Evolutionary conservation across 495 filamentous ascomycete genomes (phyloP), one percentile per base, ranked within the genome.

Genomic region (Hyaloscypha hepaticicola): DNA sequence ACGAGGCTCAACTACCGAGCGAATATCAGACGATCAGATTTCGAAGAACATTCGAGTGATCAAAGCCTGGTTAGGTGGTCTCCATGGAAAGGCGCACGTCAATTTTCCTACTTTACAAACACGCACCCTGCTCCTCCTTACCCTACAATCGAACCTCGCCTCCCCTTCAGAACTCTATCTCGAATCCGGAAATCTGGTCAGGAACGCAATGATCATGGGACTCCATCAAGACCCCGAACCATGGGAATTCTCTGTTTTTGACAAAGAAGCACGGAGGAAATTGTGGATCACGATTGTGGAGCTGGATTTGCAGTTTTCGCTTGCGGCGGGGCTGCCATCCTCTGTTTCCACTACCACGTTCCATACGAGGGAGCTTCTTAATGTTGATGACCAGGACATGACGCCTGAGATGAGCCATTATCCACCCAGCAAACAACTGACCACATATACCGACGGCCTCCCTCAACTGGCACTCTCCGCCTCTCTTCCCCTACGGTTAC

Each of bases 261-360:
- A 77, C 24, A 72, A 69, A 12, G 79, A 81, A 55, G 66, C 69
- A 16, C 67, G 79, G 38, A 69, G 76, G 8, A 75, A 77, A 45
- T 67, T 82, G 1, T 82, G 78, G 79, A 69, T 73, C n/a, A 78
- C 77, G 1, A 75, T 82, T 38, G 70, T 76, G 1, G 77, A 81
- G 52, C 66, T 81, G 57, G 77, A 79, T 29, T 68, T 81, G 0
- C 76, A 80, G 51, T 66, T 74, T 2, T 77, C 78, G 8, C 70
- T 79, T 16, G 64, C 64, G 6, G 65, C 73, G 8, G 77, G 78
- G 5, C 77, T 80, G 74, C 78, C 78, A 0, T 66, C 77, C 0
- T 75, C 77, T 5, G 75, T 83, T 27, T 74, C 77, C 22, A 64
- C 78, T 11, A 74, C 78, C 16, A 77, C 80, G 61, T 81, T 77